Base-by-base conservation (phyloP, 108 stramenopile genomes). In the Skeletonema marinoi region DNA sequence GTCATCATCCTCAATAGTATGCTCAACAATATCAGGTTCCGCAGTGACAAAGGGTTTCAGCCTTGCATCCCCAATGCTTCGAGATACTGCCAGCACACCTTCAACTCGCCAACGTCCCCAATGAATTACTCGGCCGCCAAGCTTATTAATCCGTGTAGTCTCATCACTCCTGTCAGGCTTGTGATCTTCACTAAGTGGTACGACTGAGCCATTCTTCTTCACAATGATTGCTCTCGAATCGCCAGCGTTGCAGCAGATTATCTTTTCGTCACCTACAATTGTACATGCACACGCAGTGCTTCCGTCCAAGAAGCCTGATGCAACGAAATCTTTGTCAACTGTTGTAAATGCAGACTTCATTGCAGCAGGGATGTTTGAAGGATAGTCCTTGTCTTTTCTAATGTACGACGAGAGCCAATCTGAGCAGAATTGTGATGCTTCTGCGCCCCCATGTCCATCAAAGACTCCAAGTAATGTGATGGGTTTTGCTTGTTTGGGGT, bases 381-480 rank as follows among this genome's bases (percentile, higher is more conserved):
- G 90, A 71, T 83, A 93, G 13, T 85, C 85, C 35, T 94, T 91
- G 64, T 87, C 85, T 54, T 83, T 83, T 3, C 87, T 85, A 61
- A 92, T 75, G 66, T 96, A 96, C 11, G 78, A 69, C 31, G 92
- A 87, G 46, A 92, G 44, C 93, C 93, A 94, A 67, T 94, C 93
- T 5, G 91, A 89, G 42, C 96, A 96, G 71, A 89, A 98, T 58
- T 94, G 93, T 31, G 90, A 88, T 11, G 95, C 96, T 60, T 96
- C 89, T 42, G 90, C 90, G 44, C 97, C 96, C 19, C 98, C 98
- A 69, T 99, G 99, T 0, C 99, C 99, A 77, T 99, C 99, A 77
- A 96, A 99, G 3, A 98, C 90, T 16, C 95, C 98, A 32, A 74
- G 65, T 83, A 61, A 88, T 69, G 60, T 89, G 82, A 73, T 87